Base-by-base conservation (phyloP, 169 alveolate genomes). In the Babesia ovata region DNA sequence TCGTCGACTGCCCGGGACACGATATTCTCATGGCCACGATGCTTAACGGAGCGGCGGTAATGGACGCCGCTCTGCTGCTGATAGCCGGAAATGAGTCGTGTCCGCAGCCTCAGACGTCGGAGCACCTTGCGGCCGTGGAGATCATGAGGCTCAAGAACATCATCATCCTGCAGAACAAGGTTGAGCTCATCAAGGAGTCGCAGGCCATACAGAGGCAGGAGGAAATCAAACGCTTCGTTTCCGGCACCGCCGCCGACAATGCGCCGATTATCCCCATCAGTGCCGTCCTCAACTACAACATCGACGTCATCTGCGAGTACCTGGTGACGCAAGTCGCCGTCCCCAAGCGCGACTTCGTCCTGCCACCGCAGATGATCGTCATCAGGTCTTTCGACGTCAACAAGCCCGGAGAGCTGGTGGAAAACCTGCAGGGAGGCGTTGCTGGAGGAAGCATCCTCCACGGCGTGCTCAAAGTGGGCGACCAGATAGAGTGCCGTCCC, bases 1-100 rank as follows among this genome's bases (percentile, higher is more conserved):
- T 98, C 84, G 99, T 98, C 11, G 99, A 98, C 88, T 97, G 99
- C 86, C 99, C 99, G 36, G 99, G 99, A 16, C 99, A 97, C 93
- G 99, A 98, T 88, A 97, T 98, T 91, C 95, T 98, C 75, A 98
- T 98, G 99, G 98, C 99, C 19, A 98, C 99, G 29, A 97, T 98
- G 99, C 92, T 98, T 44, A 97, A 97, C 85, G 99, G 99, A 29
- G 99, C 99, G 0, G 99, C 99, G 13, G 99, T 98, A 33, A 97
- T 97, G 99, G 99, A 98, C 86, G 99, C 99, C 39, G 99, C 99
- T 10, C 85, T 97, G 26, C 84, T 98, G 59, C 86, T 98, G 45
- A 94, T 98, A 12, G 99, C 99, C 14, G 98, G 98, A 16, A 96
- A 96, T 83, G 97, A 92, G 79, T 85, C 98, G 9, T 97, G 99